Evolutionary conservation across 371 early-diverging fungal species (phyloP).

Genomic region (Mucor indicus): DNA sequence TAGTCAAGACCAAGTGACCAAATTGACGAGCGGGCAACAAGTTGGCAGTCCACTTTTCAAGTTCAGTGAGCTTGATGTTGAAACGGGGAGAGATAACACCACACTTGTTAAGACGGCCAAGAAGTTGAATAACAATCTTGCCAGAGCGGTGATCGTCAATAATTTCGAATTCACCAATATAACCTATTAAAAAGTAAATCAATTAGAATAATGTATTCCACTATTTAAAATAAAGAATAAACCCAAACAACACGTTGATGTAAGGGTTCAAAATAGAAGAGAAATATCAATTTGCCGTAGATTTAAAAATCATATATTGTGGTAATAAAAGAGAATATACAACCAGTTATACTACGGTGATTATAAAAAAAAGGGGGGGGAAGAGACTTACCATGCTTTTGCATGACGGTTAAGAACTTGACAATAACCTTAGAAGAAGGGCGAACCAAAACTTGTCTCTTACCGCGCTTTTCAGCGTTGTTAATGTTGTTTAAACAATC

Average conservation of each 20-base stretch:
- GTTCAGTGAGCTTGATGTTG: constrained; percentile 90
- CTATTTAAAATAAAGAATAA: constrained; percentile 3
- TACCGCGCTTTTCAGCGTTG: constrained; percentile 98
- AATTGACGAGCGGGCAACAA: constrained; percentile 99
- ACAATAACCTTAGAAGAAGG: constrained; percentile 97
- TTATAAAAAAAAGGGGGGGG: neutral
- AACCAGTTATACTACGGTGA: constrained; percentile 74
- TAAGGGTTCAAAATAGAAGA: too few relatives aligned
- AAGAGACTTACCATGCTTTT: constrained; percentile 87
- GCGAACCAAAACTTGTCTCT: constrained; percentile 97
- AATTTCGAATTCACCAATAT: constrained; percentile 98
- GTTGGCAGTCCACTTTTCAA: constrained; percentile 97
- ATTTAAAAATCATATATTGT: too few relatives aligned
- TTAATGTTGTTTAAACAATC: constrained; percentile 98
- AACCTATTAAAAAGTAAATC: constrained; percentile 59
- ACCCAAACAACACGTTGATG: too few relatives aligned
- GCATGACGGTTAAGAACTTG: constrained; percentile 99
- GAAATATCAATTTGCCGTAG: too few relatives aligned
- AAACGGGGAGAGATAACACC: constrained; percentile 99
- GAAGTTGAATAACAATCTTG: constrained; percentile 98
- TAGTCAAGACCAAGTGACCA: constrained; percentile 95
- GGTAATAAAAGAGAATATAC: constrained; percentile 27
- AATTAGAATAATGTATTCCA: constrained; percentile 9
- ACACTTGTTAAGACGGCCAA: constrained; percentile 99
- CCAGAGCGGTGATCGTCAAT: constrained; percentile 99